Evolutionary conservation across 2,329 filamentous ascomycete species (phyloP), one percentile per base, ranked within the genome.

Genomic region (Talaromyces amestolkiae): DNA sequence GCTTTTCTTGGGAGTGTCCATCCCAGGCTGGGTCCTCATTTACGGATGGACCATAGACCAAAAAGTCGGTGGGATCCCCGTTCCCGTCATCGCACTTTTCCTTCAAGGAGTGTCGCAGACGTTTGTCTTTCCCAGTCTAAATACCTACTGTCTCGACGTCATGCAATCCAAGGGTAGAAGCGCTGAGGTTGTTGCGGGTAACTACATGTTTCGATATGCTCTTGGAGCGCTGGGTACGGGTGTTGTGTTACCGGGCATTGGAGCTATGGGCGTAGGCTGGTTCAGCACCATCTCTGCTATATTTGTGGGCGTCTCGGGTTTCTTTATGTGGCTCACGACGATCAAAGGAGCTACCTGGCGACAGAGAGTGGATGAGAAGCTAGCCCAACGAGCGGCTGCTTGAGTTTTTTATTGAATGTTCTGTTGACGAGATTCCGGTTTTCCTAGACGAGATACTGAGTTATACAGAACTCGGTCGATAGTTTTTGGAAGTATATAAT

Each of bases 141-240:
- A 93, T 74, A 91, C 90, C 0, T 93, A 95, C 77, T 93, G 91
- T 74, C 78, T 95, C 47, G 91, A 95, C 74, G 91, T 94, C 13
- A 92, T 93, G 88, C 89, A 89, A 69, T 72, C 75, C 2, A 74
- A 72, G 24, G 82, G 83, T 1, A 81, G 85, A 35, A 87, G 87
- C 51, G 86, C 89, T 3, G 91, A 95, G 72, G 90, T 94, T 3
- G 86, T 92, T 51, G 90, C 91, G 0, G 90, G 90, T 0, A 95
- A 94, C 75, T 95, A 93, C 75, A 87, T 92, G 71, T 82, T 91
- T 60, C 83, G 91, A 6, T 95, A 94, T 75, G 73, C 92, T 6
- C 90, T 93, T 69, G 91, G 88, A 0, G 91, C 90, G 11, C 77
- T 86, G 4, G 90, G 87, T 0, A 90, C 87, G 2, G 91, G 89